Percentiles rank a stretch among this genome's conserved stretches.
Evolutionary conservation across 2,329 filamentous ascomycete species (phyloP).

Genomic region (Celoporthe dispersa): DNA sequence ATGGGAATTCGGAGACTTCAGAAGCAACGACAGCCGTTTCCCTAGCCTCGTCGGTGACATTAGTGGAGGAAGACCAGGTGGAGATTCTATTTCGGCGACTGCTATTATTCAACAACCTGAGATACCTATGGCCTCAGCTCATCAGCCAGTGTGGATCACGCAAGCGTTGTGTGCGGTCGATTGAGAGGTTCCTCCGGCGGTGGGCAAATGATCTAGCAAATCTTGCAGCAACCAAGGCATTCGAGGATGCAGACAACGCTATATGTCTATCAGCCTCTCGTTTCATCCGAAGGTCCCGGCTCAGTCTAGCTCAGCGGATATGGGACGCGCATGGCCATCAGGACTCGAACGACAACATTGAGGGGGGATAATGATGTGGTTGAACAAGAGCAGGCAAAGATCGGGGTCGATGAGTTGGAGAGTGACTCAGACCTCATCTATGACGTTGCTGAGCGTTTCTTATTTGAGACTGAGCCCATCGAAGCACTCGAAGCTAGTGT

Average conservation of each 20-base stretch:
- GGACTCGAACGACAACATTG: background rate
- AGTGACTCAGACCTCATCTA: background rate
- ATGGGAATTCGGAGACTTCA: background rate
- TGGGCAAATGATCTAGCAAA: conserved; percentile 14
- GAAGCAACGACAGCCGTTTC: background rate
- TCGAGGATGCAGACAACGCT: background rate
- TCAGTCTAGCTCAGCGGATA: conserved; percentile 8
- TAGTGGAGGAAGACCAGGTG: conserved; percentile 2
- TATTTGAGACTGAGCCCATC: conserved; percentile 21
- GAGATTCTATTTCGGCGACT: conserved; percentile 10
- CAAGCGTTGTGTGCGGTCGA: background rate
- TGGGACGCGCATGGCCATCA: conserved; percentile 13
- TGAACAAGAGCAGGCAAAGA: background rate
- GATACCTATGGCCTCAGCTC: conserved; percentile 20
- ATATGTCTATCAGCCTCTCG: conserved; percentile 4
- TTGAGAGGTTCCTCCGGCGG: conserved; percentile 11
- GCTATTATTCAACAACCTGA: conserved; percentile 1
- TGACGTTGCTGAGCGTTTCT: conserved; percentile 8
- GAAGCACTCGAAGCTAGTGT: background rate
- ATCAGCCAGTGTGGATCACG: background rate
- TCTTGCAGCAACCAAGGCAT: background rate
- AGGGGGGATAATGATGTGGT: background rate
- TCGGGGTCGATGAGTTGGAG: background rate
- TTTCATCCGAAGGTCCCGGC: background rate
- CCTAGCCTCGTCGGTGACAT: background rate